These are phyloP conservation scores for Dioszegia hungarica DNA, from an alignment of 768 basidiomycete genomes.

Conservation along the genomic window DNA sequence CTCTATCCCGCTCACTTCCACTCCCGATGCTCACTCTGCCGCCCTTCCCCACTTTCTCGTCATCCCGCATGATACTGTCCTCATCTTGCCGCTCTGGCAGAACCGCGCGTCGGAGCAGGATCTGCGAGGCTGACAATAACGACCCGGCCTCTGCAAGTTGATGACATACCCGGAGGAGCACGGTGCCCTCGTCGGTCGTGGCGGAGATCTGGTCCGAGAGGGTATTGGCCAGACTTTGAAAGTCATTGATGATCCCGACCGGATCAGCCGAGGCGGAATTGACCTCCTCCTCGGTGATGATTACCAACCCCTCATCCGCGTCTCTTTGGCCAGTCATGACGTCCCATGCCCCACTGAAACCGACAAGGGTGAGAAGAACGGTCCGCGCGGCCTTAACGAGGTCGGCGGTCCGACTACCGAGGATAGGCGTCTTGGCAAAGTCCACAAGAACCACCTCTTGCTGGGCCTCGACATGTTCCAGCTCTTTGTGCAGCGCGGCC, in stretches of 20 bases:
- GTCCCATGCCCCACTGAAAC: constrained; percentile 25
- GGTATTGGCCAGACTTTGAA: constrained; percentile 5
- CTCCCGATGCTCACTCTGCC: constrained; percentile 11
- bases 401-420: constrained; percentile 66
- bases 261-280: constrained; percentile 1
- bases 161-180: not conserved
- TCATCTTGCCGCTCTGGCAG: constrained; percentile 5
- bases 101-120: constrained; percentile 5
- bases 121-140: constrained; percentile 18
- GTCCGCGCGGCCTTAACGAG: constrained; percentile 67
- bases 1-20: constrained; percentile 2
- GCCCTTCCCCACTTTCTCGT: not conserved
- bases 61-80: constrained; percentile 4
- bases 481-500: constrained; percentile 57
- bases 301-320: not conserved
- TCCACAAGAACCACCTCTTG: constrained; percentile 55
- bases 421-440: constrained; percentile 64
- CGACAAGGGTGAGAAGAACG: constrained; percentile 63
- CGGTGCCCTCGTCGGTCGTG: not conserved
- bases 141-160: constrained; percentile 11
- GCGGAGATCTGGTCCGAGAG: constrained; percentile 5
- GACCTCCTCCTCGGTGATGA: constrained; percentile 9
- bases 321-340: constrained; percentile 11
- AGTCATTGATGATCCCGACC: constrained; percentile 8
- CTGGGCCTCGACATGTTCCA: constrained; percentile 51